Conservation (phyloP, 805 yeast species). For the Cephaloascus albidus region DNA sequence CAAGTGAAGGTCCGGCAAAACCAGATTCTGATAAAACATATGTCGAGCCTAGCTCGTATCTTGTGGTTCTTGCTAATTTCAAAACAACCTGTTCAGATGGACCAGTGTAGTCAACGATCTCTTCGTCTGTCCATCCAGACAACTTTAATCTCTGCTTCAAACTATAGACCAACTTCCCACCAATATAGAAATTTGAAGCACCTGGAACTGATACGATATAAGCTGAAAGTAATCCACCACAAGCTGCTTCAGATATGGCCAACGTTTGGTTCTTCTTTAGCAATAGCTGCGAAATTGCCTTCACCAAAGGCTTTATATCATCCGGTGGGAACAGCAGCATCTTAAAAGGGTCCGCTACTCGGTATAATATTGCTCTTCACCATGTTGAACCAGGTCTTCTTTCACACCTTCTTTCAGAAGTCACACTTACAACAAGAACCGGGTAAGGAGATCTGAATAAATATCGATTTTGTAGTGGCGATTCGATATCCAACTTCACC, state of each 20-base stretch:
- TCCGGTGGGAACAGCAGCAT: conserved; percentile 58
- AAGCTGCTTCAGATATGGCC: conserved; percentile 81
- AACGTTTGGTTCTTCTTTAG: conserved; percentile 49
- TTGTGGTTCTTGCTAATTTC: conserved; percentile 68
- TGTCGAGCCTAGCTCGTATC: conserved; percentile 75
- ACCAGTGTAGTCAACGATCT: conserved; percentile 67
- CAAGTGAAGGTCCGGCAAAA: conserved; percentile 68
- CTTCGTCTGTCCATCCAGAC: conserved; percentile 71
- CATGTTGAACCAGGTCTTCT: too few relatives aligned
- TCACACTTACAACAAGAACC: too few relatives aligned
- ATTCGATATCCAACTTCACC: too few relatives aligned
- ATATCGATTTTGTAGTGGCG: too few relatives aligned
- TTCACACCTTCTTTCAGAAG: too few relatives aligned
- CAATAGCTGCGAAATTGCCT: conserved; percentile 48
- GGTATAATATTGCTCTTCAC: too few relatives aligned
- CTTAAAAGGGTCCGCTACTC: too few relatives aligned
- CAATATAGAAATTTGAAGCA: conserved; percentile 75
- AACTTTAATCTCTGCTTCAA: conserved; percentile 64
- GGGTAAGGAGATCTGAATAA: too few relatives aligned
- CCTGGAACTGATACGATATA: conserved; percentile 79
- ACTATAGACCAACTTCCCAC: conserved; percentile 76
- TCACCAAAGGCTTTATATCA: conserved; percentile 40
- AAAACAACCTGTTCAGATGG: conserved; percentile 71
- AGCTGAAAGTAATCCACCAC: conserved; percentile 81
- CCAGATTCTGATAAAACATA: conserved; percentile 82